Conservation (phyloP, 108 stramenopile species). For the Cyclotella baltica region DNA sequence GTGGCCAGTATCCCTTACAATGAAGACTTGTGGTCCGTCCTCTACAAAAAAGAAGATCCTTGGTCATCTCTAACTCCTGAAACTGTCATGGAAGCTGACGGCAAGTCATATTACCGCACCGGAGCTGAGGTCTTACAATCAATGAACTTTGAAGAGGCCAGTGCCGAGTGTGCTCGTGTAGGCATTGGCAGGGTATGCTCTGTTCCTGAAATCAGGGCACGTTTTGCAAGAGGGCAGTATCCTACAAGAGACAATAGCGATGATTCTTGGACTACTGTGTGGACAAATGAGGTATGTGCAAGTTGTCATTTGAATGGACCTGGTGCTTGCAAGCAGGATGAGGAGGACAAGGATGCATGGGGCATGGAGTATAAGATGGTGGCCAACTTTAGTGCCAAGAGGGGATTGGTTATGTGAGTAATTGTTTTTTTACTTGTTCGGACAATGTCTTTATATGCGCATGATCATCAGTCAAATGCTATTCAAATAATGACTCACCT, state of each 20-base stretch:
- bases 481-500: no score
- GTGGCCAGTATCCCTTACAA: slow-evolving; percentile 42
- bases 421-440: neutral
- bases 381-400: slow-evolving; percentile 37
- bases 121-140: slow-evolving; percentile 26
- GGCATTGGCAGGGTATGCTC: slow-evolving; percentile 51
- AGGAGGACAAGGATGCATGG: slow-evolving; percentile 31
- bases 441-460: neutral
- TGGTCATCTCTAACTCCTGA: slow-evolving; percentile 36
- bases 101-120: slow-evolving; percentile 47
- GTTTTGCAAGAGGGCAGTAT: slow-evolving; percentile 50
- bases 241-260: slow-evolving; percentile 31
- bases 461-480: neutral
- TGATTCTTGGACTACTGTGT: slow-evolving; percentile 42
- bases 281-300: slow-evolving; percentile 46
- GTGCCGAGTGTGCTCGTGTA: slow-evolving; percentile 44
- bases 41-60: slow-evolving; percentile 45
- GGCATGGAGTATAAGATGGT: slow-evolving; percentile 47
- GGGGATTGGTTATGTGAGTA: slow-evolving; percentile 35
- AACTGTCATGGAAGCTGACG: slow-evolving; percentile 46
- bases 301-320: slow-evolving; percentile 43
- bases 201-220: slow-evolving; percentile 46
- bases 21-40: slow-evolving; percentile 46
- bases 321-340: slow-evolving; percentile 34
- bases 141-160: slow-evolving; percentile 39